phyloP scores from a whole-genome alignment of 768 basidiomycete genomes.

The Tephrocybe sp. region DNA sequence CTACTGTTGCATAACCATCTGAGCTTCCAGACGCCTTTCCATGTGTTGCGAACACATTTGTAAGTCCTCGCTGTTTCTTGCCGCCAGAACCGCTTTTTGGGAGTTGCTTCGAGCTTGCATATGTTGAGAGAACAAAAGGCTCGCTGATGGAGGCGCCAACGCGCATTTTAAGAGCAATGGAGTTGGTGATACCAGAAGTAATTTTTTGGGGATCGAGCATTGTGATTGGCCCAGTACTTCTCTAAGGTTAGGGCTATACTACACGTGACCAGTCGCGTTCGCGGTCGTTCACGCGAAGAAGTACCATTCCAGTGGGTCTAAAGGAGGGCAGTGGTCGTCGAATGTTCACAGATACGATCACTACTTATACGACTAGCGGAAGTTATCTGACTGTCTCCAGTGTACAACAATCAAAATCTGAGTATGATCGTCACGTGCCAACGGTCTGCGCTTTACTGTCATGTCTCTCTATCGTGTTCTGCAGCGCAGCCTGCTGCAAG shows the following conservation, averaged over 20 bases:
- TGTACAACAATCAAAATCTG: too few species aligned
- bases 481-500: slow-evolving; percentile 4
- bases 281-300: slow-evolving; percentile 9
- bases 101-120: slow-evolving; percentile 30
- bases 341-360: too few species aligned
- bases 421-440: too few species aligned
- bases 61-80: slow-evolving; percentile 15
- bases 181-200: slow-evolving; percentile 1
- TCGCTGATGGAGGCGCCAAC: slow-evolving; percentile 29
- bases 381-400: too few species aligned
- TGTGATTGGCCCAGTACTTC: slow-evolving; percentile 5
- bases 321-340: too few species aligned
- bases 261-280: slow-evolving; percentile 16
- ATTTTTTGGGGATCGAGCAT: slow-evolving; percentile 17
- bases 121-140: slow-evolving; percentile 38
- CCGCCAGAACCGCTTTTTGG: slow-evolving; percentile 17
- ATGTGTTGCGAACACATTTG: slow-evolving; percentile 36
- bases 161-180: slow-evolving; percentile 15
- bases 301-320: too few species aligned
- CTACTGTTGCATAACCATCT: slow-evolving; percentile 64
- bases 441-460: not conserved
- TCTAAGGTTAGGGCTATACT: slow-evolving; percentile 4
- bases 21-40: slow-evolving; percentile 30
- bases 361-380: too few species aligned
- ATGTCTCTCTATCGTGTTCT: slow-evolving; percentile 13